Base-by-base conservation (phyloP, 257 asterid genomes). In the Jaltomata sinuosa region DNA sequence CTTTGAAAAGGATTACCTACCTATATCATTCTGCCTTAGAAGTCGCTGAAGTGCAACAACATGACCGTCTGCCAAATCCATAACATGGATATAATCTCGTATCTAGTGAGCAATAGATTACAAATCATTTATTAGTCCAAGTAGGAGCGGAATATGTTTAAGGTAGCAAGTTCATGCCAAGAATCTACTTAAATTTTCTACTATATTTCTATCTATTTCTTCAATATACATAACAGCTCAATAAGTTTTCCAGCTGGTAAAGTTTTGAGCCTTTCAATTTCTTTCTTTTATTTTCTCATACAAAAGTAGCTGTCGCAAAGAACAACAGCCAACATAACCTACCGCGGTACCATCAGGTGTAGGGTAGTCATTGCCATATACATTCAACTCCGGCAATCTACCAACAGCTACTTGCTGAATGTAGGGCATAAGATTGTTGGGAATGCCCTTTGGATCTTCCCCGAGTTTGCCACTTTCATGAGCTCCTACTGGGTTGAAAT, bases 1-100 rank as follows among this genome's bases (percentile, higher is more conserved):
- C 18, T 76, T 47, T 49, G 62, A 49, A 49, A 49, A 77, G 27
- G 29, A 49, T 74, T 32, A 81, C 19, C 84, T 86, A 91, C 98
- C 99, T 87, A 91, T 84, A 86, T 86, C 91, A 69, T 91, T 91
- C 84, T 83, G 40, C 85, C 89, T 88, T 53, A 94, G 90, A 85
- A 96, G 97, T 90, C 92, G 92, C 90, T 91, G 91, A 57, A 96
- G 89, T 15, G 99, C 95, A 86, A 90, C 97, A 74, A 96, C 97
- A 82, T 96, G 99, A 68, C 98, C 99, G 27, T 96, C 98, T 9
- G 99, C 99, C 81, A 96, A 89, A 90, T 96, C 99, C 98, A 94
- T 94, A 31, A 96, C 99, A 87, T 96, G 99, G 87, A 96, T 96
- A 90, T 96, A 96, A 83, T 96, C 99, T 80, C 99, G 91, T 50